Base-by-base conservation (phyloP, 495 filamentous ascomycete genomes). In the Neurospora cerealis region DNA sequence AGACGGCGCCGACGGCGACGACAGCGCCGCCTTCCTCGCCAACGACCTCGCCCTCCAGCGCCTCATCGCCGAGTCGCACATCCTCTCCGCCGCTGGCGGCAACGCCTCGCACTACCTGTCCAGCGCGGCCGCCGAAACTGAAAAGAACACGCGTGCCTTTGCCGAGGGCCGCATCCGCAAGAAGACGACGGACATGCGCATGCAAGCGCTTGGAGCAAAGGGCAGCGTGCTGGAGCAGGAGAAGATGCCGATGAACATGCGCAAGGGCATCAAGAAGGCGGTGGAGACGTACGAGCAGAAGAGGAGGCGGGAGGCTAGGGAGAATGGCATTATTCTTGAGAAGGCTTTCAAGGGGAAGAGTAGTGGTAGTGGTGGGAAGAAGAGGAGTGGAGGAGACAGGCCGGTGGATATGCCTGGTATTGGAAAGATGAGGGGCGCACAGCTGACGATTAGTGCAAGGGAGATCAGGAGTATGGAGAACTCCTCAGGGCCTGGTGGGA, bases 21-120 rank as follows among this genome's bases (percentile, higher is more conserved):
- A 86, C 75, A 83, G 82, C 48, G 87, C 88, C 42, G 82, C 85
- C 21, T 81, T 86, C 74, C 84, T 98, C 3, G 95, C 95, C 82
- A 96, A 98, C 79, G 96, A 99, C 77, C 88, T 98, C 32, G 94
- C 92, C 11, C 87, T 99, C 24, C 95, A 98, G 78, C 89, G 94
- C 19, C 88, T 99, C 13, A 89, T 99, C 13, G 86, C 90, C 73
- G 96, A 99, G 85, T 98, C 95, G 1, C 95, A 98, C 82, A 91
- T 99, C 42, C 90, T 99, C 71, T 91, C 94, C 19, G 86, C 89
- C 3, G 79, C 85, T 7, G 84, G 84, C 11, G 86, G 87, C n/a
- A 89, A 92, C 62, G 85, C 88, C 7, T 79, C 78, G 24, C 79
- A 81, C 76, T 81, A 78, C 79, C 76, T 78, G 42, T 80, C 76